These are phyloP conservation scores for Extremus antarcticus DNA, from an alignment of 495 filamentous ascomycete genomes.

Conservation along the genomic window DNA sequence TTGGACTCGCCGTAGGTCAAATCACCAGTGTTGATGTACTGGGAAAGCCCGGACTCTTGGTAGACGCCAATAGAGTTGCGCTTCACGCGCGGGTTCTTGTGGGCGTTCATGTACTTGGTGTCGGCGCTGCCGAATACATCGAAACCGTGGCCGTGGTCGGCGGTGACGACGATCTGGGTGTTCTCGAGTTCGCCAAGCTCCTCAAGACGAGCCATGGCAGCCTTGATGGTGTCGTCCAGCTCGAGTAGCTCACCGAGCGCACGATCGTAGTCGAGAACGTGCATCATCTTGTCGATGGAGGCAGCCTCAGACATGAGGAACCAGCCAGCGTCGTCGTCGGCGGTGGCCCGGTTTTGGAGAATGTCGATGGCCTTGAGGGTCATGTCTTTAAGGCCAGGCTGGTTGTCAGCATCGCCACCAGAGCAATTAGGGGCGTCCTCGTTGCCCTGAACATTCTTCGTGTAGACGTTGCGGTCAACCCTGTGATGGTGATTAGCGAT, in stretches of 20 bases:
- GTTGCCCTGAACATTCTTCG: conserved; percentile 44
- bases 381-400: conserved; percentile 71
- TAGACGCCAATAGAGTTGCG: conserved; percentile 58
- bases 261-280: conserved; percentile 63
- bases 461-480: conserved; percentile 46
- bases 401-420: conserved; percentile 46
- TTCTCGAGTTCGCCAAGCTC: conserved; percentile 46
- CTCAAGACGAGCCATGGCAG: conserved; percentile 52
- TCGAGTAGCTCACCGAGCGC: conserved; percentile 65
- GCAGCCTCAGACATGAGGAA: conserved; percentile 70
- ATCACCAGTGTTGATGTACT: conserved; percentile 43
- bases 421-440: conserved; percentile 53
- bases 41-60: conserved; percentile 52
- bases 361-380: conserved; percentile 68
- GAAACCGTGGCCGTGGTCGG: conserved; percentile 71
- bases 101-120: conserved; percentile 48
- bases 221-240: conserved; percentile 61
- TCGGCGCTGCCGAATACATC: conserved; percentile 49
- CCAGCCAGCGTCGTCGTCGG: conserved; percentile 44
- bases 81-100: conserved; percentile 50
- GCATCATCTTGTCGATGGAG: conserved; percentile 74
- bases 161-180: conserved; percentile 59
- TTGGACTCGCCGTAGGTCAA: conserved; percentile 48
- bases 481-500: no score
- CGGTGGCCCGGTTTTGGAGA: conserved; percentile 46